Percentiles rank a stretch among this genome's conserved stretches.
phyloP scores from a whole-genome alignment of 2,329 filamentous ascomycete genomes.

The Pseudogymnoascus sp. region DNA sequence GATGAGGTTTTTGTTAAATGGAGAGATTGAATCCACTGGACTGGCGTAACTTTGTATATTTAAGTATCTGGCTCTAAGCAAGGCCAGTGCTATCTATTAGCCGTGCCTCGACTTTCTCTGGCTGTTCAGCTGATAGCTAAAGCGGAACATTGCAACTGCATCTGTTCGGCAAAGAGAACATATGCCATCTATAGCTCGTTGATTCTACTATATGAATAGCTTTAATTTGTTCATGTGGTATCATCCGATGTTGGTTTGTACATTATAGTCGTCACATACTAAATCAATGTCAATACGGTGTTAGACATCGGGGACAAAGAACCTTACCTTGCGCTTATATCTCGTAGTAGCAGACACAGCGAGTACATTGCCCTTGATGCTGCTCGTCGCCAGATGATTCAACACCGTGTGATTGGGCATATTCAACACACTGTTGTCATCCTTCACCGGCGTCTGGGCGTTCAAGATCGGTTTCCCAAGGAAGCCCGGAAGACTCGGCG shows the following conservation, averaged over 20 bases:
- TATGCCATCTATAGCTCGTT: slow-evolving; percentile 1
- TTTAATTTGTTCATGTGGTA: slow-evolving; percentile 13
- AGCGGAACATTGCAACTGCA: neutral
- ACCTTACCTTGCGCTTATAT: slow-evolving; percentile 81
- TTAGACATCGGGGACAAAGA: slow-evolving; percentile 1
- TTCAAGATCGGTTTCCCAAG: slow-evolving; percentile 92
- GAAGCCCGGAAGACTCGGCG: slow-evolving; percentile 81
- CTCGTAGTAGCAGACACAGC: slow-evolving; percentile 95
- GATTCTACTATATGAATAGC: neutral
- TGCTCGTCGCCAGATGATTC: slow-evolving; percentile 94
- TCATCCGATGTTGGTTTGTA: slow-evolving; percentile 72
- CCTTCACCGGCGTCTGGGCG: slow-evolving; percentile 83
- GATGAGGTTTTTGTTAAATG: slow-evolving; percentile 74
- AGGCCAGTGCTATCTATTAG: neutral
- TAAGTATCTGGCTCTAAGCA: neutral
- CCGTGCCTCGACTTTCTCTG: neutral
- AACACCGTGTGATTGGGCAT: slow-evolving; percentile 96
- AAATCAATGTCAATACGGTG: slow-evolving; percentile 9
- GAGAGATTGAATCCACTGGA: slow-evolving; percentile 46
- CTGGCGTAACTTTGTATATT: neutral
- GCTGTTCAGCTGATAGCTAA: slow-evolving; percentile 1
- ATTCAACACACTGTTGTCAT: slow-evolving; percentile 92
- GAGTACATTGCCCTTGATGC: slow-evolving; percentile 92
- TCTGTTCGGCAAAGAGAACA: neutral
- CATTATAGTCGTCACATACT: slow-evolving; percentile 97